These are phyloP conservation scores for Hypsizygus marmoreus DNA, from an alignment of 768 basidiomycete species.

Conservation along the genomic window DNA sequence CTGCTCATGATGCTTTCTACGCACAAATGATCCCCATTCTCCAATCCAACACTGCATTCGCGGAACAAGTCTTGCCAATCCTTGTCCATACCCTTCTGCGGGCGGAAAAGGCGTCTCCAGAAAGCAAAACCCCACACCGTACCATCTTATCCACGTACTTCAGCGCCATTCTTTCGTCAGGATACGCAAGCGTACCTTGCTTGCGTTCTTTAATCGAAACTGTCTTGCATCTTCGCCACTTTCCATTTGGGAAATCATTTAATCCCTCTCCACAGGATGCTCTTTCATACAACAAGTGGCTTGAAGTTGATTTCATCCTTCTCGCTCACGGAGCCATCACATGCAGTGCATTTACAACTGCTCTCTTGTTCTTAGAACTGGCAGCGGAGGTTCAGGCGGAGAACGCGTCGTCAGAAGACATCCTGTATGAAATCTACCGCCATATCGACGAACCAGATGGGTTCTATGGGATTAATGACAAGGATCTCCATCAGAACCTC, in stretches of 20 bases:
- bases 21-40: constrained; percentile 66
- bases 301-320: constrained; percentile 71
- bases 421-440: constrained; percentile 90
- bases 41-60: constrained; percentile 53
- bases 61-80: constrained; percentile 69
- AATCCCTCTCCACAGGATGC: constrained; percentile 23
- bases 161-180: constrained; percentile 47
- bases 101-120: constrained; percentile 21
- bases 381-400: constrained; percentile 50
- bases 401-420: constrained; percentile 50
- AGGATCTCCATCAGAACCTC: constrained; percentile 77
- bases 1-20: constrained; percentile 60
- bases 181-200: constrained; percentile 40
- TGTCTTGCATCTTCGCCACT: constrained; percentile 79
- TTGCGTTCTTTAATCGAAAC: constrained; percentile 69
- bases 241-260: constrained; percentile 36
- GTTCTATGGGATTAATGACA: constrained; percentile 89
- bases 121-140: constrained; percentile 26
- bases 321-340: constrained; percentile 72
- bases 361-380: constrained; percentile 86
- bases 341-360: constrained; percentile 87
- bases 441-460: constrained; percentile 98
- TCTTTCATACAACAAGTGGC: constrained; percentile 75
- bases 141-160: constrained; percentile 57
- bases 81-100: constrained; percentile 72